A percentile compares a stretch with the other conserved stretches of the same genome.
These are phyloP conservation scores for Alloteropsis semialata DNA, from an alignment of 176 grass and related monocot genomes.

Conservation along the genomic window DNA sequence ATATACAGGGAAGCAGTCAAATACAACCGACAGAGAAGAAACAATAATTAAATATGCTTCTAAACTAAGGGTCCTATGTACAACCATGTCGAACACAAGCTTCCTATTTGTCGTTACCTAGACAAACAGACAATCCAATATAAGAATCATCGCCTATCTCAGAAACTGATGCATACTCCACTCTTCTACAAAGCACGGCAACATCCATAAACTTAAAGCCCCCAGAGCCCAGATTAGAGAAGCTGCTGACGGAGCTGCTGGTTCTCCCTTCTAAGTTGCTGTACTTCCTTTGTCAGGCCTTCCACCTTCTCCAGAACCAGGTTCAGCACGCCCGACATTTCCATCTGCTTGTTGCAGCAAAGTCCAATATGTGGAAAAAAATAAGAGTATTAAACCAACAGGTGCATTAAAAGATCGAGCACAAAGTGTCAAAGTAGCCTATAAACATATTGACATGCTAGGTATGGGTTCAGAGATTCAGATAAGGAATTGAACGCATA, in stretches of 20 bases:
- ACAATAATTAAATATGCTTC: conserved; percentile 21
- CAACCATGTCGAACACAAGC: conserved; percentile 19
- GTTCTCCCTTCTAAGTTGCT: conserved; percentile 79
- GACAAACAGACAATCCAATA: conserved; percentile 18
- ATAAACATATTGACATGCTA: background rate
- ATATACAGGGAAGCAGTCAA: conserved; percentile 1
- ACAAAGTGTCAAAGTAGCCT: background rate
- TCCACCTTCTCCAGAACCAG: conserved; percentile 77
- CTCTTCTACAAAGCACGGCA: background rate
- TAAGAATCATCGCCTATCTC: conserved; percentile 6
- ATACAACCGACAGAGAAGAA: background rate
- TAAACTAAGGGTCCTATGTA: conserved; percentile 38
- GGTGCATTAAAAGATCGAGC: background rate
- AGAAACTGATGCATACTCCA: background rate
- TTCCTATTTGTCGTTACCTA: conserved; percentile 18
- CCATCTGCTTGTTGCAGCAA: conserved; percentile 47
- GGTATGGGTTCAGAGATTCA: background rate
- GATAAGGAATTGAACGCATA: background rate
- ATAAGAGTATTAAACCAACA: background rate
- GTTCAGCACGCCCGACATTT: conserved; percentile 64
- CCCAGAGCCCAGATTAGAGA: conserved; percentile 32
- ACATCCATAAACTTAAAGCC: background rate
- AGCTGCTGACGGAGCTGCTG: conserved; percentile 76
- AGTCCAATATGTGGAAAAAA: conserved; percentile 4
- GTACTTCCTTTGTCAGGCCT: conserved; percentile 84